phyloP scores from a whole-genome alignment of 495 filamentous ascomycete species.

The Achaetomiella virescens region DNA sequence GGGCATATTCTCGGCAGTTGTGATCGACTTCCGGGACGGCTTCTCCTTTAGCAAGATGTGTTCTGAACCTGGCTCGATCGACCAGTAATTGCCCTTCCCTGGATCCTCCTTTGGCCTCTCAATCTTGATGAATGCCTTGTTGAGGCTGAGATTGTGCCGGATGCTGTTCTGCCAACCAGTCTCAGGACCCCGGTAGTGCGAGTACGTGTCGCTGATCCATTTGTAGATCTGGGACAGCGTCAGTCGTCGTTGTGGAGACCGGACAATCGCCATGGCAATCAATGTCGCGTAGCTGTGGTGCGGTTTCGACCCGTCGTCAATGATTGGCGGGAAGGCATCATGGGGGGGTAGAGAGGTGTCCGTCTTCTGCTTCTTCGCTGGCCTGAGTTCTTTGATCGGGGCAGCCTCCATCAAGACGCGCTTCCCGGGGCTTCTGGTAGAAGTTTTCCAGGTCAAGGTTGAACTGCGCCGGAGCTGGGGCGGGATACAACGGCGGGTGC shows the following conservation, averaged over 20 bases:
- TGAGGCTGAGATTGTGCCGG: slow-evolving; percentile 93
- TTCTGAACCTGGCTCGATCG: slow-evolving; percentile 82
- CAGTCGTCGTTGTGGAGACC: slow-evolving; percentile 73
- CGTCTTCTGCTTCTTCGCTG: slow-evolving; percentile 54
- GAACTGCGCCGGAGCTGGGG: slow-evolving; percentile 34
- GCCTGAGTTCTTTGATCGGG: slow-evolving; percentile 61
- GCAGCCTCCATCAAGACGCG: slow-evolving; percentile 66
- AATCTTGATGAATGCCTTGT: slow-evolving; percentile 95
- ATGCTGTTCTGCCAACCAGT: slow-evolving; percentile 98
- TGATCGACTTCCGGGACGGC: slow-evolving; percentile 44
- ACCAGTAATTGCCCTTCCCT: slow-evolving; percentile 98
- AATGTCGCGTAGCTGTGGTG: slow-evolving; percentile 89
- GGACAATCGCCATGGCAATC: slow-evolving; percentile 94
- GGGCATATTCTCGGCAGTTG: slow-evolving; percentile 40
- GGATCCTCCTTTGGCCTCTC: slow-evolving; percentile 96
- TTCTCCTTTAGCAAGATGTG: slow-evolving; percentile 84
- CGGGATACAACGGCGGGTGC: slow-evolving; percentile 42
- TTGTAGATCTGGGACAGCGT: slow-evolving; percentile 98
- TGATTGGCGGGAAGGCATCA: slow-evolving; percentile 68
- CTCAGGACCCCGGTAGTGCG: slow-evolving; percentile 75
- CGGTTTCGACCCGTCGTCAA: slow-evolving; percentile 86
- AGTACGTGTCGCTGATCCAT: slow-evolving; percentile 94
- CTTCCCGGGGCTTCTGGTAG: slow-evolving; percentile 57
- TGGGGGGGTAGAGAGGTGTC: slow-evolving; percentile 59
- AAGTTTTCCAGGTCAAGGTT: slow-evolving; percentile 48